phyloP scores from a whole-genome alignment of 2,329 filamentous ascomycete genomes.

The Penicillium polonicum region DNA sequence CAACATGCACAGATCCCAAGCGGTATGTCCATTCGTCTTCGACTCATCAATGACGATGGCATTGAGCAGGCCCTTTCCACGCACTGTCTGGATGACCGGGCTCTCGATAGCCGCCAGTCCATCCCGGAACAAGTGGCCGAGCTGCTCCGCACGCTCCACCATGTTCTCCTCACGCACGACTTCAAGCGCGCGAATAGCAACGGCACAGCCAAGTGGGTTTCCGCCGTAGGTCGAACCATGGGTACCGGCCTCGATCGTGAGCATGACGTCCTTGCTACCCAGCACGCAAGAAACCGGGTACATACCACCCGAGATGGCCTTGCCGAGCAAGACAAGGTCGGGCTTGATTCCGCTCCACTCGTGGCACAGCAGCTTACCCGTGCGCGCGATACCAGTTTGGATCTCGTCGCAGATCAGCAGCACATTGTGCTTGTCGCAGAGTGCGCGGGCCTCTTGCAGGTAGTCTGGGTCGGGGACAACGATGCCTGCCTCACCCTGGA shows the following conservation, averaged over 20 bases:
- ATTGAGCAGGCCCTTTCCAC: slow-evolving; percentile 92
- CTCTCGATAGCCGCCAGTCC: slow-evolving; percentile 72
- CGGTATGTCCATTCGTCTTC: slow-evolving; percentile 78
- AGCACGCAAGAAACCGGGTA: slow-evolving; percentile 97
- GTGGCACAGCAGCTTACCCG: slow-evolving; percentile 88
- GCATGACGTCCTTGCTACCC: slow-evolving; percentile 85
- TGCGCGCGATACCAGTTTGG: slow-evolving; percentile 94
- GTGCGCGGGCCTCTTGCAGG: slow-evolving; percentile 71
- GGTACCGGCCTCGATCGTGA: slow-evolving; percentile 92
- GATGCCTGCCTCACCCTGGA: slow-evolving; percentile 95
- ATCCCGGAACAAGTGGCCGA: slow-evolving; percentile 81
- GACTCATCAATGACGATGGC: slow-evolving; percentile 93
- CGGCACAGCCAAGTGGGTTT: slow-evolving; percentile 91
- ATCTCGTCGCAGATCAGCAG: slow-evolving; percentile 98
- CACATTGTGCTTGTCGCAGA: slow-evolving; percentile 94
- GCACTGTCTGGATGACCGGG: slow-evolving; percentile 76
- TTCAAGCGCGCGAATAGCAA: slow-evolving; percentile 92
- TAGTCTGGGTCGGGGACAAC: slow-evolving; percentile 92
- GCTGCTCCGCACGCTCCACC: slow-evolving; percentile 73
- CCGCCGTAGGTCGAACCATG: slow-evolving; percentile 98
- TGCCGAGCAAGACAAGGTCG: slow-evolving; percentile 90
- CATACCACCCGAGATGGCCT: slow-evolving; percentile 97
- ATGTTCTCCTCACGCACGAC: slow-evolving; percentile 89
- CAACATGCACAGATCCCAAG: slow-evolving; percentile 95
- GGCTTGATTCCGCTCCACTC: slow-evolving; percentile 96